Base-by-base conservation (phyloP, 805 yeast genomes). In the Metschnikowia picachoensis region DNA sequence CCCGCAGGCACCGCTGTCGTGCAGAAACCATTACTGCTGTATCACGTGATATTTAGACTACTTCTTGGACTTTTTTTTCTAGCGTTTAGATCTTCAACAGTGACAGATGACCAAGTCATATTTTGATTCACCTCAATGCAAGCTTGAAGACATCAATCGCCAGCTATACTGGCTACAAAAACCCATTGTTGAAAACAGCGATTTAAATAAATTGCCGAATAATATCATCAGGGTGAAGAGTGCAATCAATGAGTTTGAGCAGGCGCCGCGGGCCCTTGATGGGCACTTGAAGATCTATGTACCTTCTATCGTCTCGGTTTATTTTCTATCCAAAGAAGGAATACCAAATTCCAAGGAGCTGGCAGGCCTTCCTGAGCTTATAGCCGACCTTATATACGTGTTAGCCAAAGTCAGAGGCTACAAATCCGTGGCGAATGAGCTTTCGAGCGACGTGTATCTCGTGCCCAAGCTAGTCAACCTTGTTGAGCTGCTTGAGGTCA, bases 351-450 rank as follows among this genome's bases (percentile, higher is more conserved):
- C 28, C 16, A 10, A 3, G 16, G 37, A 10, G 1, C 27, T 31
- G 37, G 30, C 14, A 8, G 17, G 14, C 13, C 17, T 60, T 39
- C 53, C 39, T 15, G 31, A 9, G 25, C 35, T 12, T 31, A 43
- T 67, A 9, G 65, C 68, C 3, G 59, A 65, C 30, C 59, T 80
- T 0, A 70, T 84, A 40, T 90, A 89, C 61, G 69, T 68, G 8
- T 63, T 89, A 15, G 66, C 82, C 25, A 87, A 85, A 57, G 74
- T 87, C 8, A 67, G 92, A 35, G 86, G 87, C 0, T 67, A 79
- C 52, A 87, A 86, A 61, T 68, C 74, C 12, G 68, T 85, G 3
- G 65, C 79, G n/a, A 74, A 74, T 47, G 78, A 78, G 62, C 72
- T 88, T 41, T 72, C 82, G 2, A 79, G 85, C 28, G 83, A 85